A percentile compares a stretch with the other conserved stretches of the same genome.
Evolutionary conservation across 2,329 filamentous ascomycete species (phyloP).

Genomic region (Sordariomycetes sp.): DNA sequence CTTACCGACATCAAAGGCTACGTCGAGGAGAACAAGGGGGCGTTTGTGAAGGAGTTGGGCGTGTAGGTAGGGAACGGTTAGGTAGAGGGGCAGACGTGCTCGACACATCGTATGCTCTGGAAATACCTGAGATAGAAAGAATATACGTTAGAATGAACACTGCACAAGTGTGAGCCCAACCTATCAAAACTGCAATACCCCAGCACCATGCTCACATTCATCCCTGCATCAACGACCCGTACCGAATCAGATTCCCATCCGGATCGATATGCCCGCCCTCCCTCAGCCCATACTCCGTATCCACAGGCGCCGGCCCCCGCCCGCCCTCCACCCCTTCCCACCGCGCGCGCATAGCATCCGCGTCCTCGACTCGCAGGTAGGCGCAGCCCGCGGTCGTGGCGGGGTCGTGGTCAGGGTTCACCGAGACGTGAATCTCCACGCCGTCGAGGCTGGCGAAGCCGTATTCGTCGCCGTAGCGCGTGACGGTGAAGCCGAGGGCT

Average conservation of each 20-base stretch:
- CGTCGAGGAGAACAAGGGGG: constrained; percentile 10
- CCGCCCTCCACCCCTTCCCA: background rate
- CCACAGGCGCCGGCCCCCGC: background rate
- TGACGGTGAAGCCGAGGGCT: background rate
- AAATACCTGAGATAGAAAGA: background rate
- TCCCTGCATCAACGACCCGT: background rate
- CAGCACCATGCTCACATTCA: too few relatives aligned
- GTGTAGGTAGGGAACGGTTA: background rate
- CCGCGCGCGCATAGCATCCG: background rate
- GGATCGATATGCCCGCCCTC: background rate
- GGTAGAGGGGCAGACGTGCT: background rate
- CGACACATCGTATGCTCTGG: background rate
- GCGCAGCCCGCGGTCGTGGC: background rate
- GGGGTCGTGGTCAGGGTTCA: background rate
- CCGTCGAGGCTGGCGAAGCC: background rate
- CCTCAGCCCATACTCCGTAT: background rate
- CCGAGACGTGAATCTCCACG: background rate
- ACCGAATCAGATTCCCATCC: background rate
- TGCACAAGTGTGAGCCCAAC: too few relatives aligned
- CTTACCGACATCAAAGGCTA: constrained; percentile 31
- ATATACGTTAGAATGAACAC: background rate
- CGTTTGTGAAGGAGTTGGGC: background rate
- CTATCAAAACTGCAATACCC: too few relatives aligned
- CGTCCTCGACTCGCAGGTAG: background rate
- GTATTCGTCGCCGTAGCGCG: background rate